Conservation (phyloP, 2,329 filamentous ascomycete genomes). For the Tolypocladium nubicola region DNA sequence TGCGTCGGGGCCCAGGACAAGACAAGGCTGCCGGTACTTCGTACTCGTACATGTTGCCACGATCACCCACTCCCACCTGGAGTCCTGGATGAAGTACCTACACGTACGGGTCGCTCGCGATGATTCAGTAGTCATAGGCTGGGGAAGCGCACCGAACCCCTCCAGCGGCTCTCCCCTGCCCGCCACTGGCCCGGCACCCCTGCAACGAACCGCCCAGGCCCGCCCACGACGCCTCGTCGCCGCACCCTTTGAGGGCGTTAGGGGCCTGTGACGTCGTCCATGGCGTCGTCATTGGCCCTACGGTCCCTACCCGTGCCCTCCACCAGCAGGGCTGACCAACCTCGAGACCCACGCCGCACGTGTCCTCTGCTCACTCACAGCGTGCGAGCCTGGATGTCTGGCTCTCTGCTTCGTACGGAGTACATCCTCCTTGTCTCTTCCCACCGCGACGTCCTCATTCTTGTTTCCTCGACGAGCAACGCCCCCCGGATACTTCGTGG, state of each 20-base stretch:
- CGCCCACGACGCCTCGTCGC: too few species aligned
- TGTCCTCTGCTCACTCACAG: background rate
- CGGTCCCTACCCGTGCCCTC: background rate
- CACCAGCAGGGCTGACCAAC: conserved; percentile 1
- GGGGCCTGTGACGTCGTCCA: conserved; percentile 3
- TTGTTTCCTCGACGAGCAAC: background rate
- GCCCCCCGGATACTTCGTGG: background rate
- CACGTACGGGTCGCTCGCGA: background rate
- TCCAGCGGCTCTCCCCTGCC: background rate
- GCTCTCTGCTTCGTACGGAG: too few species aligned
- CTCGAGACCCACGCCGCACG: background rate
- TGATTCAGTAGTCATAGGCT: background rate
- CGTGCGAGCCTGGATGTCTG: too few species aligned
- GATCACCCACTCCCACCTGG: background rate
- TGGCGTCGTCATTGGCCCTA: background rate
- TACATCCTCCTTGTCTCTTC: too few species aligned
- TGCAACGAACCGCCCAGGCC: background rate
- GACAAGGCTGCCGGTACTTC: background rate
- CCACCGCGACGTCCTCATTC: background rate
- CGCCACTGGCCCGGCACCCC: background rate
- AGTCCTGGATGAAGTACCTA: too few species aligned
- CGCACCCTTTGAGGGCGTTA: too few species aligned
- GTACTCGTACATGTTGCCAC: background rate
- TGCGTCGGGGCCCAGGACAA: too few species aligned
- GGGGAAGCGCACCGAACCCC: background rate